These are phyloP conservation scores for Trametes maxima DNA, from an alignment of 768 basidiomycete species.

Conservation along the genomic window DNA sequence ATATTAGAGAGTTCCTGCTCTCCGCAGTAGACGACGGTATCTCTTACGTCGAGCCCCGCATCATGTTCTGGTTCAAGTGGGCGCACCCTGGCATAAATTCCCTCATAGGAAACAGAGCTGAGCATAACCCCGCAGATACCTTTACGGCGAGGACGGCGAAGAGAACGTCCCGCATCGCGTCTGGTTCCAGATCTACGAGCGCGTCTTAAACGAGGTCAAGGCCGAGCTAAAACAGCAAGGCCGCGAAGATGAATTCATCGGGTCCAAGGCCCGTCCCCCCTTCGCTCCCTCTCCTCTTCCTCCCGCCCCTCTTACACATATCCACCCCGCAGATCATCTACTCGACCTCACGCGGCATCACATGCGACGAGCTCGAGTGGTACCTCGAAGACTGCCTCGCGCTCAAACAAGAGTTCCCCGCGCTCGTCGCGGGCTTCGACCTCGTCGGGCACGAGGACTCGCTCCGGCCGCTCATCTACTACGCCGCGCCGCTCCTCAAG, in stretches of 20 bases:
- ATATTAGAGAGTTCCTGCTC: conserved; percentile 63
- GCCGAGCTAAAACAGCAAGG: conserved; percentile 52
- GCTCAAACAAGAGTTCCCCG: conserved; percentile 73
- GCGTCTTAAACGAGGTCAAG: conserved; percentile 55
- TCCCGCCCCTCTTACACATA: background rate
- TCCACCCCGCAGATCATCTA: conserved; percentile 65
- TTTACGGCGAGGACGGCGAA: conserved; percentile 58
- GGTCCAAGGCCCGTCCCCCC: conserved; percentile 51
- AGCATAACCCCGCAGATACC: conserved; percentile 42
- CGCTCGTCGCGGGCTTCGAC: conserved; percentile 77
- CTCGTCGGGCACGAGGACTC: conserved; percentile 77
- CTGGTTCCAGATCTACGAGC: conserved; percentile 57
- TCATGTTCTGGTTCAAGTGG: conserved; percentile 66
- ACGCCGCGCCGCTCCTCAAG: conserved; percentile 58
- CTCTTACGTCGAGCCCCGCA: conserved; percentile 67
- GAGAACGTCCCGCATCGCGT: conserved; percentile 60
- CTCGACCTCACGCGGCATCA: conserved; percentile 57
- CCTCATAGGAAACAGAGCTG: background rate
- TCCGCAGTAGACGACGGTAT: conserved; percentile 71
- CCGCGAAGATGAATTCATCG: conserved; percentile 63
- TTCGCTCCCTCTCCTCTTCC: background rate
- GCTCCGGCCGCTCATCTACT: conserved; percentile 60
- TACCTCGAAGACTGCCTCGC: conserved; percentile 75
- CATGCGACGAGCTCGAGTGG: conserved; percentile 59
- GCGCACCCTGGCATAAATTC: background rate